These are phyloP conservation scores for Xylaria curta DNA, from an alignment of 495 filamentous ascomycete genomes.

Conservation along the genomic window DNA sequence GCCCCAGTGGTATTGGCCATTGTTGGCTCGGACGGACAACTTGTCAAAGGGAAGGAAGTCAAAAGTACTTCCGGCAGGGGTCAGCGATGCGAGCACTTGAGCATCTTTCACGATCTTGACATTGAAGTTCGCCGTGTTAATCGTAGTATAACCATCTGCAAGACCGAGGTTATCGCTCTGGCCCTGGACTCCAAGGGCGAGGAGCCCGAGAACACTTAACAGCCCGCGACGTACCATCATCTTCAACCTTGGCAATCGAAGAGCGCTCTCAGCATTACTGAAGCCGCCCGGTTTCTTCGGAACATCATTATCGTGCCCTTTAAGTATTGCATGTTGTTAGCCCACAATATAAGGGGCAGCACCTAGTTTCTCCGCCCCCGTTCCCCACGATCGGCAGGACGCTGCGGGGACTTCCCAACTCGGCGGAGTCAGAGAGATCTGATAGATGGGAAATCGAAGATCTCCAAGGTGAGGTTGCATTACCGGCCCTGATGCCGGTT, in stretches of 20 bases:
- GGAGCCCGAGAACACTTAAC: constrained; percentile 43
- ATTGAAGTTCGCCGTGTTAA: constrained; percentile 48
- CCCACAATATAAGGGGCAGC: constrained; percentile 17
- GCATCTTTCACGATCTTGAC: constrained; percentile 45
- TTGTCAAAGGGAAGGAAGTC: constrained; percentile 58
- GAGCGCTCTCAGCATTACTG: neutral
- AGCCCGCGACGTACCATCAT: constrained; percentile 30
- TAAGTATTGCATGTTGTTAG: constrained; percentile 13
- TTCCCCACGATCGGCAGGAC: constrained; percentile 29
- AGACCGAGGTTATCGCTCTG: constrained; percentile 42
- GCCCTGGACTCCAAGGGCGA: constrained; percentile 43
- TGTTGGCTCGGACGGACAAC: constrained; percentile 46
- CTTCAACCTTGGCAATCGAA: constrained; percentile 4
- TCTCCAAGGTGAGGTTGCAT: constrained; percentile 17
- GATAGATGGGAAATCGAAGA: constrained; percentile 29
- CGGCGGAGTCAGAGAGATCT: neutral
- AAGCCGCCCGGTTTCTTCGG: constrained; percentile 26
- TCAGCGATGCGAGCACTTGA: constrained; percentile 52
- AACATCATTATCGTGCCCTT: constrained; percentile 27
- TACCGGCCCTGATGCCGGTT: constrained; percentile 12
- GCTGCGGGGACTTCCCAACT: constrained; percentile 30
- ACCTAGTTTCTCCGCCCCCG: constrained; percentile 31
- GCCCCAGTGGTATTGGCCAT: constrained; percentile 59
- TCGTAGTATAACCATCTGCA: constrained; percentile 42
- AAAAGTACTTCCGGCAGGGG: constrained; percentile 44